Conservation (phyloP, 169 alveolate species). For the Eimeria falciformis region DNA sequence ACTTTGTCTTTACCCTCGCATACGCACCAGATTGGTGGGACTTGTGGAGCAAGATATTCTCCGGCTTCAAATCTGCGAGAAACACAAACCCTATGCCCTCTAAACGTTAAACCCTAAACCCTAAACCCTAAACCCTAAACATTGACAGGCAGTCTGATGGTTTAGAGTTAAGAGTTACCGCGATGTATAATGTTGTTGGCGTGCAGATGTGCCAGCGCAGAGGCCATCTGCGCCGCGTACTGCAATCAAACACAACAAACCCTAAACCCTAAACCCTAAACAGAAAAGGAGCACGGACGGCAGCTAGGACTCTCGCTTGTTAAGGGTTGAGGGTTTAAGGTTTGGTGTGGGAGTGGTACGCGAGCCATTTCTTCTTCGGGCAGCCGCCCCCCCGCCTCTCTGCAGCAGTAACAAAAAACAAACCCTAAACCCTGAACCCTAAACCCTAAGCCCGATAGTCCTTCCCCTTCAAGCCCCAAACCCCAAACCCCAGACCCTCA, state of each 20-base stretch:
- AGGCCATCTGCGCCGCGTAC: not conserved
- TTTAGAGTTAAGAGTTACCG: not conserved
- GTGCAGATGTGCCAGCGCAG: slow-evolving; percentile 45
- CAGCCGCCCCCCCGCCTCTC: slow-evolving; percentile 25
- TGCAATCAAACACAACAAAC: not conserved
- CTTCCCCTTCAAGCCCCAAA: too few relatives aligned
- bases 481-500: slow-evolving; percentile 9
- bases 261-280: not conserved
- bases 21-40: not conserved
- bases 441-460: not conserved
- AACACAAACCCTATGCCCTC: not conserved
- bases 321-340: not conserved
- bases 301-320: not conserved
- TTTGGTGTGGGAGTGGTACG: not conserved
- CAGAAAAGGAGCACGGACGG: not conserved
- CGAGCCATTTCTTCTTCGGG: slow-evolving; percentile 14
- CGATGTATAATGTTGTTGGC: slow-evolving; percentile 38
- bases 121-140: slow-evolving; percentile 56
- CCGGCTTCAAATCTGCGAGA: slow-evolving; percentile 50
- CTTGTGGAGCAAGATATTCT: slow-evolving; percentile 50
- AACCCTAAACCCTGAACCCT: not conserved
- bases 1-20: too few relatives aligned
- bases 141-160: not conserved
- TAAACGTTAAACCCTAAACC: not conserved
- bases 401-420: not conserved